phyloP scores from a whole-genome alignment of 352 stramenopile species.

The Elongisporangium senticosum region DNA sequence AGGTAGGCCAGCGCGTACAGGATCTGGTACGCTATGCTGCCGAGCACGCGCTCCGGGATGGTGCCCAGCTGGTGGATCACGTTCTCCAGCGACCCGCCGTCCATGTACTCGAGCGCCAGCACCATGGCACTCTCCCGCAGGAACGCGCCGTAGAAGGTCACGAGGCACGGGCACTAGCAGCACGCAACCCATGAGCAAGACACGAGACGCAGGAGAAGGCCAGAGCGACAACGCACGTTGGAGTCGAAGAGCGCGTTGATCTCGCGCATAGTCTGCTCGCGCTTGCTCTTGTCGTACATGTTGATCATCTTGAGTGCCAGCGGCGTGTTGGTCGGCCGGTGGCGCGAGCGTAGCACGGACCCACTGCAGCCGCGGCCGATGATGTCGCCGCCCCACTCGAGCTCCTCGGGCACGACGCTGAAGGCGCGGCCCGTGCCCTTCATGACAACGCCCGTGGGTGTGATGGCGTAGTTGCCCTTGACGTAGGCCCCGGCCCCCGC shows the following conservation, averaged over 20 bases:
- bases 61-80: conserved; percentile 76
- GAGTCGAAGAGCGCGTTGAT: conserved; percentile 85
- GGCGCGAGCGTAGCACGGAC: conserved; percentile 57
- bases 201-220: not conserved
- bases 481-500: conserved; percentile 65
- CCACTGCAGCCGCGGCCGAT: conserved; percentile 71
- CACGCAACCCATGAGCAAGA: not conserved
- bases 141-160: conserved; percentile 90
- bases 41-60: conserved; percentile 86
- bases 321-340: conserved; percentile 67
- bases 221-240: conserved; percentile 30
- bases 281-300: conserved; percentile 83
- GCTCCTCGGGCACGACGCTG: conserved; percentile 66
- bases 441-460: conserved; percentile 66
- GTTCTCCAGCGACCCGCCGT: conserved; percentile 88
- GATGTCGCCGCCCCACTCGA: conserved; percentile 71
- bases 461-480: conserved; percentile 81
- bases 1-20: conserved; percentile 93
- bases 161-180: conserved; percentile 61
- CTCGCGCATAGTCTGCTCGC: conserved; percentile 85
- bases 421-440: conserved; percentile 78
- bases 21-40: conserved; percentile 91
- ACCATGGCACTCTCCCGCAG: conserved; percentile 86
- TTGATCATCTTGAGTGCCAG: conserved; percentile 87
- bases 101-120: conserved; percentile 92